phyloP scores from a whole-genome alignment of 768 basidiomycete species.

The Daedaleopsis sinensis region DNA sequence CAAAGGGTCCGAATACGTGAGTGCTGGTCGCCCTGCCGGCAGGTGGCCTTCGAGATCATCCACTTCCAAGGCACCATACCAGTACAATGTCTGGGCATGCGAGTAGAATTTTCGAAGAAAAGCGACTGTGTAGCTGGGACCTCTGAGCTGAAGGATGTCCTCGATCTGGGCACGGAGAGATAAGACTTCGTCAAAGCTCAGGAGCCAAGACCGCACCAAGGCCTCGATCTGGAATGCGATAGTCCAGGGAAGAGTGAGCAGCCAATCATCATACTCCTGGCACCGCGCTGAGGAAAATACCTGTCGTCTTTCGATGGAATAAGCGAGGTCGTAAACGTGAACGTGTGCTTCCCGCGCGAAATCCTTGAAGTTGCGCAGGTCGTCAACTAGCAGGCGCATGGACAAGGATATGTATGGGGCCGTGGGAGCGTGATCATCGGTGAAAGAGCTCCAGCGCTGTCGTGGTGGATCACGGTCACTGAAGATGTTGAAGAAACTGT shows the following conservation, averaged over 20 bases:
- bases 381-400: conserved; percentile 46
- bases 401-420: conserved; percentile 54
- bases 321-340: conserved; percentile 32
- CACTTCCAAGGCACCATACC: conserved; percentile 11
- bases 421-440: conserved; percentile 41
- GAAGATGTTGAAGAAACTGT: background rate
- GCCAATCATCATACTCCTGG: conserved; percentile 34
- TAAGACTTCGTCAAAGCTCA: conserved; percentile 56
- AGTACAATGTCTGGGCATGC: conserved; percentile 21
- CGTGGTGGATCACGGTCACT: background rate
- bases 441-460: conserved; percentile 41
- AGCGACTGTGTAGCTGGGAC: conserved; percentile 38
- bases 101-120: conserved; percentile 46
- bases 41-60: background rate
- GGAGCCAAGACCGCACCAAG: conserved; percentile 35
- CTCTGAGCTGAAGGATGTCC: conserved; percentile 33
- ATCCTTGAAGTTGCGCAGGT: conserved; percentile 41
- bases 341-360: conserved; percentile 44
- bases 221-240: conserved; percentile 64
- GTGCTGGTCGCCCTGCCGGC: background rate
- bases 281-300: conserved; percentile 47
- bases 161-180: conserved; percentile 40
- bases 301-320: conserved; percentile 42
- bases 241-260: conserved; percentile 45
- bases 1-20: background rate